A percentile compares a stretch with the other conserved stretches of the same genome.
Conservation (phyloP, 1,284 basidiomycete species). For the Sporisorium sorghi region DNA sequence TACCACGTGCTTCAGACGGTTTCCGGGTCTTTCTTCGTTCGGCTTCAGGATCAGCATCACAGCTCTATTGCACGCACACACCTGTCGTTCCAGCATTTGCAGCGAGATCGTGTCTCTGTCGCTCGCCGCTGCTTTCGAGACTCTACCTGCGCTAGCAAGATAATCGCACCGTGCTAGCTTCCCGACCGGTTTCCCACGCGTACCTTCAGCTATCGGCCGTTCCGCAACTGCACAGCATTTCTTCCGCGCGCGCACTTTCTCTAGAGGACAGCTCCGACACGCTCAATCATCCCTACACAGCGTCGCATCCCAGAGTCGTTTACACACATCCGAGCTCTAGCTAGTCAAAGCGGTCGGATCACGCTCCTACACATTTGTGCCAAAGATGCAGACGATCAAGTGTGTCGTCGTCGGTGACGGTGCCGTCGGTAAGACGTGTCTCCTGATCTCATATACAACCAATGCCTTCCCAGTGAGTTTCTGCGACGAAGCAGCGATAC, state of each 20-base stretch:
- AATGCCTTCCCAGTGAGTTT: conserved; percentile 68
- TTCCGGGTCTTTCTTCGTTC: not conserved
- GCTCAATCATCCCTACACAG: not conserved
- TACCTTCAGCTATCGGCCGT: not conserved
- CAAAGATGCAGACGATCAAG: conserved; percentile 67
- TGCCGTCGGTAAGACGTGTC: conserved; percentile 69
- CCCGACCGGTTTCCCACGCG: not conserved
- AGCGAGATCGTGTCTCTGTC: not conserved
- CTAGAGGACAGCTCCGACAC: not conserved
- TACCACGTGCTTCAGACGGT: not conserved
- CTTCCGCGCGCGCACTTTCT: not conserved
- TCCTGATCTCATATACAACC: conserved; percentile 69
- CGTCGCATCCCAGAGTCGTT: not conserved
- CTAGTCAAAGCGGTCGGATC: not conserved
- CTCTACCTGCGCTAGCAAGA: not conserved
- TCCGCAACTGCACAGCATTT: not conserved
- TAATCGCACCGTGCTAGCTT: not conserved
- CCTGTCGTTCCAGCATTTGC: no score
- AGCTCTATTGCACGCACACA: no score
- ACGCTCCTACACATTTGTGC: not conserved
- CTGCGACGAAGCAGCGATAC: not conserved
- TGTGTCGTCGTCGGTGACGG: conserved; percentile 69
- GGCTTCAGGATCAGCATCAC: conserved; percentile 5
- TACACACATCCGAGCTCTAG: not conserved
- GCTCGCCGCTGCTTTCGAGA: not conserved